Conservation (phyloP, 75 land plant genomes). For the Adiantum capillusveneris region DNA sequence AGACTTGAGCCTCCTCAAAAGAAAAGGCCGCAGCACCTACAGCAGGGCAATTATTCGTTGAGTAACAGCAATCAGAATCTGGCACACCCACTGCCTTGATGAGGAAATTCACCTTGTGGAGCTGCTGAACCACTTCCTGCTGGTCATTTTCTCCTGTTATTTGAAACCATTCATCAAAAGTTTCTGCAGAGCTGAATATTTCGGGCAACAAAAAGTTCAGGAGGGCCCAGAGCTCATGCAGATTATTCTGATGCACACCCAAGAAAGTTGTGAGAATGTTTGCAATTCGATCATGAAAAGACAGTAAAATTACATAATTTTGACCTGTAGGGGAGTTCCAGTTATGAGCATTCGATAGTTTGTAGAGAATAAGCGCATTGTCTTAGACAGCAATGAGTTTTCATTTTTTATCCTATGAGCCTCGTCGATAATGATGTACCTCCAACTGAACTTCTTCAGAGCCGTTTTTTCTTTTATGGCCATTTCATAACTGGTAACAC, state of each 20-base stretch:
- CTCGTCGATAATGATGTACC: slow-evolving; percentile 97
- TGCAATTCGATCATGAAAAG: background rate
- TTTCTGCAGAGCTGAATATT: slow-evolving; percentile 97
- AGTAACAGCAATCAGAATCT: no score
- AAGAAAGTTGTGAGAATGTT: background rate
- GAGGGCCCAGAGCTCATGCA: slow-evolving; percentile 96
- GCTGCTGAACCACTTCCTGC: slow-evolving; percentile 99
- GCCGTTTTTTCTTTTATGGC: slow-evolving; percentile 91
- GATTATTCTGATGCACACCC: slow-evolving; percentile 79
- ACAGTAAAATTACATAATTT: background rate
- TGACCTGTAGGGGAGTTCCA: slow-evolving; percentile 96
- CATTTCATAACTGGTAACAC: slow-evolving; percentile 99
- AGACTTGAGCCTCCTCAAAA: slow-evolving; percentile 86
- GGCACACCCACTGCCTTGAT: slow-evolving; percentile 5
- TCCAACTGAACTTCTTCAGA: slow-evolving; percentile 88
- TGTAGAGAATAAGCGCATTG: slow-evolving; percentile 89
- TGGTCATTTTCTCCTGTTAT: slow-evolving; percentile 99
- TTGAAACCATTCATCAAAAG: slow-evolving; percentile 99
- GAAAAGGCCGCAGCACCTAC: slow-evolving; percentile 91
- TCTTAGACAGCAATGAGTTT: slow-evolving; percentile 95
- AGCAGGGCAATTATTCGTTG: no score
- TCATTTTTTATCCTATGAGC: slow-evolving; percentile 99
- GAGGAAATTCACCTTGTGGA: slow-evolving; percentile 83
- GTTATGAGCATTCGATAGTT: slow-evolving; percentile 96
- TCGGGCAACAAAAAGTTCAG: slow-evolving; percentile 95